Conservation (phyloP, 2,329 filamentous ascomycete genomes). For the Ophiognomonia clavigignenti-juglandacearum region DNA sequence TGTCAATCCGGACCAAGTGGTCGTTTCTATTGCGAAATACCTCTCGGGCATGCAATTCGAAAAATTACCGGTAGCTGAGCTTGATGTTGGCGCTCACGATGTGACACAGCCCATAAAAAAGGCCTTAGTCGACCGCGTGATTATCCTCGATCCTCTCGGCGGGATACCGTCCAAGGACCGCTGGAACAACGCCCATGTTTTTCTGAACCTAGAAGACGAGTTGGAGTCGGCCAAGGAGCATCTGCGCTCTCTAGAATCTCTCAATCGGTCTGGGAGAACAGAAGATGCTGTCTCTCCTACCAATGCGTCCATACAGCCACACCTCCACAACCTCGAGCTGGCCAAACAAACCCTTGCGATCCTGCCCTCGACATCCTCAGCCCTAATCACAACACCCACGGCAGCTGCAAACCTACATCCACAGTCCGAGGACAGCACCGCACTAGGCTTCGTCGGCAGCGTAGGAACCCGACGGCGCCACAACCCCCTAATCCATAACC, state of each 20-base stretch:
- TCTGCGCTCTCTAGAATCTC: slow-evolving; percentile 33
- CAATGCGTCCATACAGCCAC: slow-evolving; percentile 29
- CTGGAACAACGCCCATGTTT: slow-evolving; percentile 66
- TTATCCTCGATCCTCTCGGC: slow-evolving; percentile 81
- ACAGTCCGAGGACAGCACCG: slow-evolving; percentile 31
- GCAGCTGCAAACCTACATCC: slow-evolving; percentile 64
- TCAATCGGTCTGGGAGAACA: background rate
- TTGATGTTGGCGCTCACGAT: slow-evolving; percentile 15
- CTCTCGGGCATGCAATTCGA: slow-evolving; percentile 61
- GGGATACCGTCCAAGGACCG: slow-evolving; percentile 69
- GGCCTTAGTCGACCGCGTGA: slow-evolving; percentile 74
- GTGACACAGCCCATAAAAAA: slow-evolving; percentile 34
- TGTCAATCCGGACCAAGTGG: slow-evolving; percentile 53
- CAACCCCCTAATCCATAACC: slow-evolving; percentile 91
- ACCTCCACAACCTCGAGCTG: slow-evolving; percentile 69
- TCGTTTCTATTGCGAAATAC: slow-evolving; percentile 72
- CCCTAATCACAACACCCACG: slow-evolving; percentile 78
- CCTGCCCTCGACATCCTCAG: slow-evolving; percentile 79
- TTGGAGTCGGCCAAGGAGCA: slow-evolving; percentile 64
- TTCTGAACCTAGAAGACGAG: slow-evolving; percentile 92
- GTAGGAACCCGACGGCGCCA: slow-evolving; percentile 51
- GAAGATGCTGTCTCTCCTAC: slow-evolving; percentile 21
- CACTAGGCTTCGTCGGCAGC: slow-evolving; percentile 42
- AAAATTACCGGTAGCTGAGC: slow-evolving; percentile 30
- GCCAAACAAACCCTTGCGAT: slow-evolving; percentile 66